Evolutionary conservation across 1,139 yeast species (phyloP).

Genomic region (Wickerhamomyces sp.): DNA sequence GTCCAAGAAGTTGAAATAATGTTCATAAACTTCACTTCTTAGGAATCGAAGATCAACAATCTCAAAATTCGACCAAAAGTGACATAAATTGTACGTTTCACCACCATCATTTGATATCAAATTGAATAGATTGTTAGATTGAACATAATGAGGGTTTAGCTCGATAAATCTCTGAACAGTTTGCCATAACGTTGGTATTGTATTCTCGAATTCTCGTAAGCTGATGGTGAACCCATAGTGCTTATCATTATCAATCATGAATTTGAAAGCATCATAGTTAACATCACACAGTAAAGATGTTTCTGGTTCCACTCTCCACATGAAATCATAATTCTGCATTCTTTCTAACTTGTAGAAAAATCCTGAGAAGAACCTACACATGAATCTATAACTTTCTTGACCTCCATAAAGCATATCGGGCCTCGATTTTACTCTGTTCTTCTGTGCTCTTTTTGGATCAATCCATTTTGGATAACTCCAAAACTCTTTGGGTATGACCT

Average conservation of each 20-base stretch:
- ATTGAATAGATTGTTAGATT: constrained; percentile 43
- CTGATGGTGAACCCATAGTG: constrained; percentile 67
- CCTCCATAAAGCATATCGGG: constrained; percentile 56
- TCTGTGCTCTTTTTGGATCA: constrained; percentile 51
- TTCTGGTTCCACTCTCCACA: constrained; percentile 79
- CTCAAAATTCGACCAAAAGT: constrained; percentile 72
- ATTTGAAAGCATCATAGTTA: constrained; percentile 62
- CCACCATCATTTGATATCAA: constrained; percentile 47
- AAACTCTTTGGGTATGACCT: constrained; percentile 55
- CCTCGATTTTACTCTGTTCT: constrained; percentile 31
- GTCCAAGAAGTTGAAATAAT: constrained; percentile 47
- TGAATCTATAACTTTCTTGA: constrained; percentile 63
- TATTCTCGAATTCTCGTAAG: constrained; percentile 52
- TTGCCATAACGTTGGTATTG: constrained; percentile 60
- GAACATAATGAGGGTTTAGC: constrained; percentile 41
- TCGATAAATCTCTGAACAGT: constrained; percentile 47
- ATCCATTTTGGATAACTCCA: constrained; percentile 77
- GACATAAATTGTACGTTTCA: constrained; percentile 55
- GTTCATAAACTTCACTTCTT: constrained; percentile 45
- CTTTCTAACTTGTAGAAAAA: constrained; percentile 56
- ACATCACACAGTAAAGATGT: constrained; percentile 62
- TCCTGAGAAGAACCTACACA: constrained; percentile 73
- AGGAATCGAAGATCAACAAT: constrained; percentile 53
- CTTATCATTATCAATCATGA: constrained; percentile 57
- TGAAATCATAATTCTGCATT: constrained; percentile 53